These are phyloP conservation scores for Aspergillus avenaceus DNA, from an alignment of 495 filamentous ascomycete species.

Conservation along the genomic window DNA sequence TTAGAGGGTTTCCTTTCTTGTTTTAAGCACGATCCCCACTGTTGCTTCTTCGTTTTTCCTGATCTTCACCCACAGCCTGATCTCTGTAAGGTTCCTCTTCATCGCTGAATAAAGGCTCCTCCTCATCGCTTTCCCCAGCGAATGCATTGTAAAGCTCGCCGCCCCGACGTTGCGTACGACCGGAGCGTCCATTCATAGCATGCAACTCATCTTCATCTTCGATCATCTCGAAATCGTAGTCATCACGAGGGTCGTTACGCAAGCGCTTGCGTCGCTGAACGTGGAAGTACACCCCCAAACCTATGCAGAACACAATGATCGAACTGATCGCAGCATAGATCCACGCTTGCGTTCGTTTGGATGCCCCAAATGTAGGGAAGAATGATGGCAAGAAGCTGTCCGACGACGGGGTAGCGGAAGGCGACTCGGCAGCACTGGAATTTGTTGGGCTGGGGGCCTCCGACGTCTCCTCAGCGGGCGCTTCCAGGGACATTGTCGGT, in stretches of 20 bases:
- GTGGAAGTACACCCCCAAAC: slow-evolving; percentile 74
- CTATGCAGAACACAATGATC: slow-evolving; percentile 80
- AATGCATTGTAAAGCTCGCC: slow-evolving; percentile 94
- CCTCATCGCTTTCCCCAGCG: slow-evolving; percentile 74
- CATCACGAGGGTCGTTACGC: slow-evolving; percentile 69
- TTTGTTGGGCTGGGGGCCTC: slow-evolving; percentile 18
- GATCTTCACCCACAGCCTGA: slow-evolving; percentile 19
- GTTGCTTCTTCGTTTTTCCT: slow-evolving; percentile 16
- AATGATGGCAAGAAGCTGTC: slow-evolving; percentile 77
- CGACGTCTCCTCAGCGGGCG: slow-evolving; percentile 22
- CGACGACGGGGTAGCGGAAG: slow-evolving; percentile 36
- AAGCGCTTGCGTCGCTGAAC: slow-evolving; percentile 72
- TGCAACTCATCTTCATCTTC: slow-evolving; percentile 75
- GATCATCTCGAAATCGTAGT: slow-evolving; percentile 93
- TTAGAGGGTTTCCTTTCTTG: no score
- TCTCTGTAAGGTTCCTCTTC: slow-evolving; percentile 48
- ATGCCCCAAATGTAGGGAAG: slow-evolving; percentile 93
- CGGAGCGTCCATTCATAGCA: slow-evolving; percentile 36
- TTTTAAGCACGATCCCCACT: slow-evolving; percentile 17
- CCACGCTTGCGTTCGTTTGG: slow-evolving; percentile 86
- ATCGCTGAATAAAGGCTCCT: slow-evolving; percentile 54
- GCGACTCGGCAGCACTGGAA: slow-evolving; percentile 37
- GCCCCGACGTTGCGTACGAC: slow-evolving; percentile 52
- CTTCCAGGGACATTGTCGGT: slow-evolving; percentile 18
- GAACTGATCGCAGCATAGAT: slow-evolving; percentile 84